Conservation (phyloP, 192 early-diverging fungal species). For the Backusella psychrophila region DNA sequence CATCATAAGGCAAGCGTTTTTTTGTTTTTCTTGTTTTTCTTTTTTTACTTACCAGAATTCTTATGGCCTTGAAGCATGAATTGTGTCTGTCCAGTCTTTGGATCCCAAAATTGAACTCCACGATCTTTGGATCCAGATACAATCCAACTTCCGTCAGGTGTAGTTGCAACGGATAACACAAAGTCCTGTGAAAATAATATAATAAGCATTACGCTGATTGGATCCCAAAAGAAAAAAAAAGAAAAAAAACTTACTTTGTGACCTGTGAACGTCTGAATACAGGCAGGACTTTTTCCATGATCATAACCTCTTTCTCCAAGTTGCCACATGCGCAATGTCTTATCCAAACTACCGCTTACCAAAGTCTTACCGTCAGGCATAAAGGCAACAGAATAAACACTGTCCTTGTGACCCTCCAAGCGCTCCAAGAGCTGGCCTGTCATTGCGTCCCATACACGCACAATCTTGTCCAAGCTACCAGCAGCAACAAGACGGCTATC, state of each 20-base stretch:
- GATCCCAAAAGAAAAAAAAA: neutral
- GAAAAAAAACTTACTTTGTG: conserved; percentile 44
- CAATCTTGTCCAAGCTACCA: conserved; percentile 90
- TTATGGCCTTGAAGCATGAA: conserved; percentile 95
- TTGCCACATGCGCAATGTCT: conserved; percentile 91
- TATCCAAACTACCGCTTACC: conserved; percentile 92
- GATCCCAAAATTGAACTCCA: conserved; percentile 94
- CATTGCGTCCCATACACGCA: conserved; percentile 91
- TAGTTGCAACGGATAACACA: conserved; percentile 92
- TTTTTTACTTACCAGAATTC: conserved; percentile 72
- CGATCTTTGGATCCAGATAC: conserved; percentile 92
- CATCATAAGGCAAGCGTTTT: neutral
- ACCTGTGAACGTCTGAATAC: conserved; percentile 48
- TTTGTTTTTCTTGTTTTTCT: neutral
- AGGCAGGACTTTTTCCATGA: conserved; percentile 27
- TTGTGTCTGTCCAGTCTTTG: conserved; percentile 62
- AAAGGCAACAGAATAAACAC: conserved; percentile 96
- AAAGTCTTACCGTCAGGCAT: conserved; percentile 89
- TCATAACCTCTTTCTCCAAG: conserved; percentile 43
- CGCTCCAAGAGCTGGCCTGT: conserved; percentile 82
- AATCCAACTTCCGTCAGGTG: conserved; percentile 85
- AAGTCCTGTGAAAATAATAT: conserved; percentile 76
- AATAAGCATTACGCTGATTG: neutral
- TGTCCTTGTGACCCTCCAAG: conserved; percentile 94
- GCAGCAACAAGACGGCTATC: conserved; percentile 87